Base-by-base conservation (phyloP, 306 rosid genomes). In the Vachellia collinsii region DNA sequence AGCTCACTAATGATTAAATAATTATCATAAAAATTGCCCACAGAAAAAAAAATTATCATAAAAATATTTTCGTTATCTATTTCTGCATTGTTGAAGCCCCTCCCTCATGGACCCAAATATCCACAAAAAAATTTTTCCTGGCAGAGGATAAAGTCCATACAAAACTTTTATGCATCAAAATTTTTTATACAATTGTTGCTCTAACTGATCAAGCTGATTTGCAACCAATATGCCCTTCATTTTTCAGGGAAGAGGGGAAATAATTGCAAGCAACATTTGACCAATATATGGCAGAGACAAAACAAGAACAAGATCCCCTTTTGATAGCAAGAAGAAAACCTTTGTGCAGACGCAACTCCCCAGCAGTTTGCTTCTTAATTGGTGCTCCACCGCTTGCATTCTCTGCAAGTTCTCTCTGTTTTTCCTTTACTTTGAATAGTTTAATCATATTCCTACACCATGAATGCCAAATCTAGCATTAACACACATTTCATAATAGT, bases 301-400 rank as follows among this genome's bases (percentile, higher is more conserved):
- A 44, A 50, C 44, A 77, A 75, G 34, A 44, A 50, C 44, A 77
- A 75, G 34, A 19, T 19, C 22, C 22, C 39, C 16, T 67, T 76
- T 62, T n/a, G 42, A 70, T 41, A 72, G 53, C 58, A 73, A 47
- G n/a, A 61, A 14, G 44, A 48, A 69, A 22, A 90, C 97, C 97
- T 90, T 86, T 90, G 73, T 90, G 91, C 81, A 92, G 94, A 79
- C 94, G 97, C 83, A 92, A 77, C 70, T 92, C 94, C 71, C 97
- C 97, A 72, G 97, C 94, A 80, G 79, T 80, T 83, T 90, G 97
- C 85, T 88, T 92, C 92, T 92, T 92, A n/a, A 70, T 43, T 14
- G 87, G 92, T 71, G 83, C 74, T 16, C 89, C 94, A 13, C 91
- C 89, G 76, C 70, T 80, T 54, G 92, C 86, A 84, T 84, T 88